These are phyloP conservation scores for Trichoderma sp. DNA, from an alignment of 2,329 filamentous ascomycete species.

Conservation along the genomic window DNA sequence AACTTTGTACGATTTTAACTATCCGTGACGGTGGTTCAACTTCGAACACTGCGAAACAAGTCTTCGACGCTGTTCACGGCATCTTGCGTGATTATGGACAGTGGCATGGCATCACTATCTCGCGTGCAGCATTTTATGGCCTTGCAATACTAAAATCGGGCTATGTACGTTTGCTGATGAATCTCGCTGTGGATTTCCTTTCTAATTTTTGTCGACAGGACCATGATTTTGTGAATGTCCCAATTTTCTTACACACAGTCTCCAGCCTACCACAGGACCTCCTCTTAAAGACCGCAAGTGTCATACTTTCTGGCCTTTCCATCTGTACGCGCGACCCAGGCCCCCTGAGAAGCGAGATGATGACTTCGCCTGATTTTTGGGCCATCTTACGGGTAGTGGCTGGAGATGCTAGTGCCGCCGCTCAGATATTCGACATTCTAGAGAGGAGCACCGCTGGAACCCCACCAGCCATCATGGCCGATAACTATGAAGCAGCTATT, in stretches of 20 bases:
- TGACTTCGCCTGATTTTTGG: constrained; percentile 98
- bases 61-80: constrained; percentile 79
- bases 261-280: constrained; percentile 81
- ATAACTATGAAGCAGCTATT: constrained; percentile 92
- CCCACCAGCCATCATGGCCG: constrained; percentile 84
- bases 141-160: constrained; percentile 79
- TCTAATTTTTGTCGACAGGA: constrained; percentile 58
- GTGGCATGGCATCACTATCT: constrained; percentile 81
- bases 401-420: constrained; percentile 68
- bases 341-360: constrained; percentile 85
- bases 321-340: constrained; percentile 78
- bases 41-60: constrained; percentile 72
- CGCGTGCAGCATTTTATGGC: constrained; percentile 84
- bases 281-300: constrained; percentile 73
- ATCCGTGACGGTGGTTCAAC: constrained; percentile 76
- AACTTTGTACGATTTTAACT: constrained; percentile 82
- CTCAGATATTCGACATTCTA: constrained; percentile 84
- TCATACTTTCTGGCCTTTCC: constrained; percentile 77
- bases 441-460: constrained; percentile 73
- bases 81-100: constrained; percentile 78
- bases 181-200: too few species aligned
- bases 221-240: constrained; percentile 87
- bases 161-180: constrained; percentile 64
- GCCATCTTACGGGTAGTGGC: constrained; percentile 79
- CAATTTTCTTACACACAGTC: constrained; percentile 88